These are phyloP conservation scores for Xylariales sp. DNA, from an alignment of 2,329 filamentous ascomycete genomes.

Conservation along the genomic window DNA sequence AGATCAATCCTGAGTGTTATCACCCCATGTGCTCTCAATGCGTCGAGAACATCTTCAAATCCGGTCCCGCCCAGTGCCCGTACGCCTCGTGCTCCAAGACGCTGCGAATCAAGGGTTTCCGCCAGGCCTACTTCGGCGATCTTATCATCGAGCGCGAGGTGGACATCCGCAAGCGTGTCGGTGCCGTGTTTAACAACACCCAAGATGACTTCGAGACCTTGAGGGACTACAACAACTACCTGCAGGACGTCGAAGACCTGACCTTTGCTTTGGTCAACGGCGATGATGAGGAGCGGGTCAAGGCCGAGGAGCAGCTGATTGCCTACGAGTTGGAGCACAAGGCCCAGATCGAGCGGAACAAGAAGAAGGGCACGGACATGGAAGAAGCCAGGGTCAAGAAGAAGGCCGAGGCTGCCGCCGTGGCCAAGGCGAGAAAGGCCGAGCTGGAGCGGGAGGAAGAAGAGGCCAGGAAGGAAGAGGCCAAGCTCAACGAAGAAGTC, in stretches of 20 bases:
- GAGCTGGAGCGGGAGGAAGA: constrained; percentile 65
- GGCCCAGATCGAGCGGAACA: constrained; percentile 61
- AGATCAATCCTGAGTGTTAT: constrained; percentile 98
- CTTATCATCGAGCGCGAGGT: constrained; percentile 87
- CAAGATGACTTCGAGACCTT: constrained; percentile 90
- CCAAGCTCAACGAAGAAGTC: constrained; percentile 62
- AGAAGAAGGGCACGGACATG: constrained; percentile 48
- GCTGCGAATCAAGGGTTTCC: constrained; percentile 78
- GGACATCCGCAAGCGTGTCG: constrained; percentile 79
- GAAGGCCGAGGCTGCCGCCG: constrained; percentile 65
- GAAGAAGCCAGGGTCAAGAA: constrained; percentile 48
- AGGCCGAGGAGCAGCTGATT: constrained; percentile 39
- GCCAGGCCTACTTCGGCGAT: constrained; percentile 85
- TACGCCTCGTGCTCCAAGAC: constrained; percentile 86
- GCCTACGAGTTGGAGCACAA: constrained; percentile 72
- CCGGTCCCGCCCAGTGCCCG: constrained; percentile 87
- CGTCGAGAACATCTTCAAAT: constrained; percentile 89
- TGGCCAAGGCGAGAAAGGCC: constrained; percentile 53
- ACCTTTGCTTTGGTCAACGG: constrained; percentile 83
- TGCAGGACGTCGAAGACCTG: constrained; percentile 86
- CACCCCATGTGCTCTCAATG: constrained; percentile 98
- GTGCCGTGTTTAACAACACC: constrained; percentile 76
- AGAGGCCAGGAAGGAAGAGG: constrained; percentile 61
- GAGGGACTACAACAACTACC: constrained; percentile 84
- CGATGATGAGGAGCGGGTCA: constrained; percentile 55